Evolutionary conservation across 2,329 filamentous ascomycete species (phyloP), one percentile per base, ranked within the genome.

Genomic region (Microsporum canis): DNA sequence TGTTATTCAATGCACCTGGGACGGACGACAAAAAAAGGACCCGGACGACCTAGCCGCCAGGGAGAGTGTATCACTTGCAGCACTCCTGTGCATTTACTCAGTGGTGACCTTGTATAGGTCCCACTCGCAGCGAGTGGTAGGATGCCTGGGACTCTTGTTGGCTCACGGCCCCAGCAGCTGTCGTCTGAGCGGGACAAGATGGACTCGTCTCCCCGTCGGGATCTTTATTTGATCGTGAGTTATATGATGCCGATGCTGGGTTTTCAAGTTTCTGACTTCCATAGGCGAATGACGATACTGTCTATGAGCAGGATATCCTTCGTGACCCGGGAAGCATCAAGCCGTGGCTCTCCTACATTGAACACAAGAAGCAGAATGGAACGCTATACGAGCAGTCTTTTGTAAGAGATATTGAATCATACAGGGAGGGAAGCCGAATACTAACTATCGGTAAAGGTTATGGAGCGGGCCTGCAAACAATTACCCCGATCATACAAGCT

Each of bases 401-500:
- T 71, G 83, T 87, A 70, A 61, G 75, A 69, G 34, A 41, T 10
- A 41, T 8, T 34, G 8, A 47, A 14, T 33, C 27, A 5, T 36
- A 5, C 5, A 29, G 14, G 5, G 14, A 36, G 17, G 1, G 41
- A 61, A 60, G 33, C 17, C 8, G 41, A 29, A 12, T 63, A 17
- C 33, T 43, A 6, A 57, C 34, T 31, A 17, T 36, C 27, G 41
- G 14, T 63, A 39, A 60, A 78, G 77, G 82, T 91, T 41, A 88
- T 97, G 78, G 94, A 97, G 76, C 85, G 94, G 70, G 92, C 94
- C 62, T 96, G 92, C 74, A 80, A 84, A 65, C 88, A 95, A 69
- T 82, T 99, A 53, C 94, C 94, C 57, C 84, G 94, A 67, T 97
- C 92, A 33, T 99, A 96, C 79, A 99, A 99, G 78, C 80, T 99